Percentiles rank a stretch among this genome's conserved stretches.
These are phyloP conservation scores for Aspergillus ruber DNA, from an alignment of 2,329 filamentous ascomycete species.

Conservation along the genomic window DNA sequence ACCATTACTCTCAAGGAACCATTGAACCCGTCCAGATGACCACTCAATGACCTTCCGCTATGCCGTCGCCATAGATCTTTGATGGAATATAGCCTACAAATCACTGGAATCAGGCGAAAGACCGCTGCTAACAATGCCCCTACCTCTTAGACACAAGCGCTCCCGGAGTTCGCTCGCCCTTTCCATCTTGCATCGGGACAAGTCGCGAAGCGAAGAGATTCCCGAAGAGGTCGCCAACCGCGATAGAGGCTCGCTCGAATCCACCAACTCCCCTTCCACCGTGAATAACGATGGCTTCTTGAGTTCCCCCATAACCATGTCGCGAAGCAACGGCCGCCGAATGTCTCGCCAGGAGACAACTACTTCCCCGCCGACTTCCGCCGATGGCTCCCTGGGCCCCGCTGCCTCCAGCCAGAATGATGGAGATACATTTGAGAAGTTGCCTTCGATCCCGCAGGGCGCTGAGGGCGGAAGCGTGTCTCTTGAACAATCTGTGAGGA, in stretches of 20 bases:
- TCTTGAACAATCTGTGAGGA: constrained; percentile 88
- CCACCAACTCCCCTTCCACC: constrained; percentile 16
- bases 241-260: constrained; percentile 22
- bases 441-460: constrained; percentile 23
- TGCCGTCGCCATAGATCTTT: not conserved
- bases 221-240: constrained; percentile 19
- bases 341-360: constrained; percentile 20
- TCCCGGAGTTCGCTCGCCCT: constrained; percentile 50
- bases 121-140: constrained; percentile 17
- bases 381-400: constrained; percentile 22
- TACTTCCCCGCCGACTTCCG: constrained; percentile 13
- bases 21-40: not conserved
- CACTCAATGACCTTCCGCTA: not conserved
- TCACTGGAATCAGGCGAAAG: not conserved
- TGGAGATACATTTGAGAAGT: constrained; percentile 23
- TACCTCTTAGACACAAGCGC: constrained; percentile 43
- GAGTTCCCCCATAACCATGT: constrained; percentile 17
- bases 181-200: constrained; percentile 49
- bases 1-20: not conserved
- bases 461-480: constrained; percentile 39
- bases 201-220: constrained; percentile 40
- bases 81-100: not conserved
- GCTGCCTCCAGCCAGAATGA: constrained; percentile 17
- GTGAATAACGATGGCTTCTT: constrained; percentile 7
- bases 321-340: constrained; percentile 25